Evolutionary conservation across 2,329 filamentous ascomycete species (phyloP), one percentile per base, ranked within the genome.

Genomic region (Sporothrix dimorphospora): DNA sequence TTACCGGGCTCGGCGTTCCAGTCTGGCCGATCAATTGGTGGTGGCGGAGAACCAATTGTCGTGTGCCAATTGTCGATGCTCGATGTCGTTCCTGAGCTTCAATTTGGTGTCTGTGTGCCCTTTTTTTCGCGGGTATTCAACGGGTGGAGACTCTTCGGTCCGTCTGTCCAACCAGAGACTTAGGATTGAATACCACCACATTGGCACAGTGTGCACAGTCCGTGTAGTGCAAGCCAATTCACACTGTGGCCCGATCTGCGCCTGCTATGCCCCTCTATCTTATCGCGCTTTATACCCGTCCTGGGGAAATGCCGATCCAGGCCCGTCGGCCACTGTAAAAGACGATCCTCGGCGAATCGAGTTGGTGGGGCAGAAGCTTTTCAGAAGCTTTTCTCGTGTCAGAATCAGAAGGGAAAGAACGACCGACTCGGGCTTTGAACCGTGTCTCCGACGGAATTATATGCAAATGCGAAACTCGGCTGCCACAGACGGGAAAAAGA

Each of bases 331-430:
- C 69, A 66, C 69, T 66, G 59, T 53, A 66, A 49, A 34, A 66
- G 49, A 70, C 21, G 30, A 61, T 14, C 16, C 45, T 66, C 30
- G 49, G 47, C 45, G 47, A 24, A 57, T 42, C 53, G 55, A 49
- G 19, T 34, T 59, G 51, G 67, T 69, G 67, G 67, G 67, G 67
- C 67, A 57, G 38, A 14, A 57, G 67, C 51, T 57, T 47, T 61
- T 63, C 55, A 38, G 45, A 55, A 69, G 67, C 67, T 69, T 59
- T 69, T 69, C 51, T 55, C 66, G 49, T 67, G 67, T 45, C 67
- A 27, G 21, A 65, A 38, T 45, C 66, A 69, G n/a, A 55, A 55
- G n/a, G 42, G 42, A 49, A 49, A n/a, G 45, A 27, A 45, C 40
- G 38, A 42, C 59, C 38, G 38, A 27, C 12, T 27, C n/a, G 21